Base-by-base conservation (phyloP, 78 protist species). In the Dictyostelium firmibasis region DNA sequence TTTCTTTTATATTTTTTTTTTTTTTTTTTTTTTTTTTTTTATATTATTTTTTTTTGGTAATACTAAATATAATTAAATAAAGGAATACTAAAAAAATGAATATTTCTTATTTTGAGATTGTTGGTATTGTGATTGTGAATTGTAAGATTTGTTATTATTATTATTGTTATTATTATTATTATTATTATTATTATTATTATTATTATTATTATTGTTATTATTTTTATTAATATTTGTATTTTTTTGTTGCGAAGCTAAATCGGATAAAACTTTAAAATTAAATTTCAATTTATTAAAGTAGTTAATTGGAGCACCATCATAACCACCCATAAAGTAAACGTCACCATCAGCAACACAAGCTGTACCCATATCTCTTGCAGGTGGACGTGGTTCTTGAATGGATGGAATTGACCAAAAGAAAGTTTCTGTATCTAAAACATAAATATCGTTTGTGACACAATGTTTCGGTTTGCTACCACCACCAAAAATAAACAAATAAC, bases 291-390 rank as follows among this genome's bases (percentile, higher is more conserved):
- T 89, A 18, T 89, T 69, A 29, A 92, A 92, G 18, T 92, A 85
- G 31, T 92, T 91, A 13, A 85, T 83, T 10, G 96, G 87, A 25
- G 92, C 96, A 77, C 93, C 91, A 67, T 79, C 85, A 81, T 84
- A 92, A 14, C 96, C 96, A 36, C 92, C 93, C 91, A 92, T 75
- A 31, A 92, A 79, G 36, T 84, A 92, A 23, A 92, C 91, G 18
- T 86, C 96, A 38, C 92, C 96, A 60, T 77, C 86, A 1, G 83
- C 91, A 23, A 92, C 96, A 77, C 92, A 86, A 41, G 96, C 92
- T 3, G 96, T 92, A 60, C 96, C 91, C 93, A 86, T 86, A 70
- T 92, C 96, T 74, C 96, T 72, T 14, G 86, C 96, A 8, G 92
- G 86, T 70, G 92, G 92, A 10, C 82, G 11, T 11, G 86, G 86